Percentiles rank a stretch among this genome's conserved stretches.
phyloP scores from a whole-genome alignment of 345 rosid genomes.

The Alliaria petiolata region DNA sequence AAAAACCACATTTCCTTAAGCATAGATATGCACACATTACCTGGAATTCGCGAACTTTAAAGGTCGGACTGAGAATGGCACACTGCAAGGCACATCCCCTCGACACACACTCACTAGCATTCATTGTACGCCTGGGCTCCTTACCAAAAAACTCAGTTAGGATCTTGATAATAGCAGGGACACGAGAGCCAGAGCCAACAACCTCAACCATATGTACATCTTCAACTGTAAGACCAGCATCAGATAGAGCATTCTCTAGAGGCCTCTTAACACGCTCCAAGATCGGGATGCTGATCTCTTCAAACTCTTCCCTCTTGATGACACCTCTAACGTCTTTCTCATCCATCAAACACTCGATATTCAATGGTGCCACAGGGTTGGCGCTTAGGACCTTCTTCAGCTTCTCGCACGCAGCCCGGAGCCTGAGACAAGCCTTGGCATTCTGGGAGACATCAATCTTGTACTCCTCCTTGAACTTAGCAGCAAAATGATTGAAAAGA shows the following conservation, averaged over 20 bases:
- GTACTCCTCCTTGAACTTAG: constrained; percentile 77
- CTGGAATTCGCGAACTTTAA: constrained; percentile 97
- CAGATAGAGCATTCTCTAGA: constrained; percentile 79
- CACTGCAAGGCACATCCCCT: constrained; percentile 89
- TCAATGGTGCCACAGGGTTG: constrained; percentile 82
- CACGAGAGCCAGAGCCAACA: constrained; percentile 85
- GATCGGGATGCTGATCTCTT: constrained; percentile 68
- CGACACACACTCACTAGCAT: constrained; percentile 96
- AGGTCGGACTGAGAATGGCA: constrained; percentile 97
- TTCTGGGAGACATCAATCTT: constrained; percentile 86
- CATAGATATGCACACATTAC: constrained; percentile 33
- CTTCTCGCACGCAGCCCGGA: constrained; percentile 86
- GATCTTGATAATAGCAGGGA: constrained; percentile 79
- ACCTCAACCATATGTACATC: constrained; percentile 86
- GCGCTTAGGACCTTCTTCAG: constrained; percentile 94
- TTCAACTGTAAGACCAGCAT: constrained; percentile 73
- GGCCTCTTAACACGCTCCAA: constrained; percentile 89
- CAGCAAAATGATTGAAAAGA: constrained; percentile 70
- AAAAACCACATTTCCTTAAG: background rate
- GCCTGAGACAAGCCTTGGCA: constrained; percentile 84
- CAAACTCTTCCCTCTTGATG: constrained; percentile 92
- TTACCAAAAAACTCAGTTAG: constrained; percentile 92
- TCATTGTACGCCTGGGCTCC: constrained; percentile 96
- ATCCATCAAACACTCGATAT: constrained; percentile 93
- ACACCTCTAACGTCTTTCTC: constrained; percentile 89